Conservation (phyloP, 2,329 filamentous ascomycete genomes). For the Cladosporium sp. region DNA sequence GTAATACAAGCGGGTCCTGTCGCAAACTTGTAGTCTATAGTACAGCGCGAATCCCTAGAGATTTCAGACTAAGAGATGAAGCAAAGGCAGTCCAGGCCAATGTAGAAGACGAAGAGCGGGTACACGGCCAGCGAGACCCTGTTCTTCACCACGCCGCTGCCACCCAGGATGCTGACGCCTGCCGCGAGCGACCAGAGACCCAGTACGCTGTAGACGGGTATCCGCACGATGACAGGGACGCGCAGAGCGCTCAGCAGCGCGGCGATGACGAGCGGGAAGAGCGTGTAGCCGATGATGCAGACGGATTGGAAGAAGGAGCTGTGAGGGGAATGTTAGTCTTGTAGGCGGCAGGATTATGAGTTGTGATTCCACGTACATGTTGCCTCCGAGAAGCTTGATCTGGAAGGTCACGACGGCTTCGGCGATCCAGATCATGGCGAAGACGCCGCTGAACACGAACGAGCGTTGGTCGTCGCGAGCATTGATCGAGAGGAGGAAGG, state of each 20-base stretch:
- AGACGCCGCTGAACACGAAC: conserved; percentile 91
- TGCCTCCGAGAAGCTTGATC: conserved; percentile 93
- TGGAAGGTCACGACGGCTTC: conserved; percentile 97
- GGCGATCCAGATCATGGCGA: conserved; percentile 94
- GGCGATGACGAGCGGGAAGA: conserved; percentile 95
- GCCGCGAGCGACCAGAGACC: conserved; percentile 92
- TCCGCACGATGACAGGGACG: conserved; percentile 75
- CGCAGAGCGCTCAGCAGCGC: conserved; percentile 81
- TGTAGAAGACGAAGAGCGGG: conserved; percentile 91
- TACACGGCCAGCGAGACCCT: conserved; percentile 91
- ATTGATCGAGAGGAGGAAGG: conserved; percentile 81
- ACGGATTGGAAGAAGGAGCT: conserved; percentile 98
- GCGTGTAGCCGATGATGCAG: conserved; percentile 96
- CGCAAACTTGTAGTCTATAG: conserved; percentile 1
- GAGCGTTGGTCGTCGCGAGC: conserved; percentile 79
- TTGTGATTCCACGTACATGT: conserved; percentile 70
- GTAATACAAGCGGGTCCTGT: conserved; percentile 1
- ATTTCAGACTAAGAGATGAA: conserved; percentile 74
- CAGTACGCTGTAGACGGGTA: conserved; percentile 87
- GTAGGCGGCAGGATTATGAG: conserved; percentile 16
- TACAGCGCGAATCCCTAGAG: not conserved
- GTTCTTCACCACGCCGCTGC: conserved; percentile 93
- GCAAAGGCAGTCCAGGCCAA: conserved; percentile 89
- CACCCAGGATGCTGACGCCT: conserved; percentile 91
- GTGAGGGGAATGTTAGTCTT: conserved; percentile 33